Conservation (phyloP, 345 rosid genomes). For the Corymbia maculata region DNA sequence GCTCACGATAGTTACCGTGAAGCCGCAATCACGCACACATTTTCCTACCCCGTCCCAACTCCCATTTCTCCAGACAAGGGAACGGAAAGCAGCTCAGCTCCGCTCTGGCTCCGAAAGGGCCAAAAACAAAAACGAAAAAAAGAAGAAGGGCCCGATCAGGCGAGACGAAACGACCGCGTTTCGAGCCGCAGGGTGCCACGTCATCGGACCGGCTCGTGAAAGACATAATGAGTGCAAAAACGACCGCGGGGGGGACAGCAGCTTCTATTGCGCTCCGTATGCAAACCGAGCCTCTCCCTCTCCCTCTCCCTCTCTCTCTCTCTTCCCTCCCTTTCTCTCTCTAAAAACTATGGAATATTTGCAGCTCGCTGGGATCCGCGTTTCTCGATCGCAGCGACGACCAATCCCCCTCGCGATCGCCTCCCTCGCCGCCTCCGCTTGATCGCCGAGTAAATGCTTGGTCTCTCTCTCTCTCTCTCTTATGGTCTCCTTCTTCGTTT, state of each 20-base stretch:
- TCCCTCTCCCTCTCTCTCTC: not conserved
- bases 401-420: conserved; percentile 2
- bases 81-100: not conserved
- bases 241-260: not conserved
- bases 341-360: conserved; percentile 20
- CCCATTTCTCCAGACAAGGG: not conserved
- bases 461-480: not conserved
- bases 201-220: not conserved
- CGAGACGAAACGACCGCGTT: not conserved
- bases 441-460: conserved; percentile 1
- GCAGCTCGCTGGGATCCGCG: conserved; percentile 46
- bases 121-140: not conserved
- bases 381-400: conserved; percentile 29
- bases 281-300: not conserved
- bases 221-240: not conserved
- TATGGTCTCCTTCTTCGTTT: not conserved
- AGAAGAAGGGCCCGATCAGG: not conserved
- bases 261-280: not conserved
- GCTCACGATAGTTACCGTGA: not conserved
- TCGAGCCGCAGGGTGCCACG: not conserved
- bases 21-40: not conserved
- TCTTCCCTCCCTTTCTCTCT: not conserved
- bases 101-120: not conserved
- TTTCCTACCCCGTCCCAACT: not conserved
- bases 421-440: conserved; percentile 11